Conservation (phyloP, 306 rosid species). For the Begonia fuchsioides region DNA sequence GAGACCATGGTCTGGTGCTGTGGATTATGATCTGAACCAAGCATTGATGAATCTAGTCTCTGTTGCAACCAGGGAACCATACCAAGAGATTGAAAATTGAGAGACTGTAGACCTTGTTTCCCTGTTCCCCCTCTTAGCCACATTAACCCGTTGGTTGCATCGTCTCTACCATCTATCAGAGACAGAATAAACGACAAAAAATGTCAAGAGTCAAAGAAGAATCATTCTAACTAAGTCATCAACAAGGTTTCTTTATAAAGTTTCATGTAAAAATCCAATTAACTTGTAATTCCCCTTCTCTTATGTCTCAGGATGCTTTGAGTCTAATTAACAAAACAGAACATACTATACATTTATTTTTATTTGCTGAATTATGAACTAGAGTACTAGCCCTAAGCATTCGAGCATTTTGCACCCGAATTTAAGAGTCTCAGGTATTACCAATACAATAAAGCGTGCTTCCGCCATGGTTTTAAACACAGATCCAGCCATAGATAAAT, state of each 20-base stretch:
- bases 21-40: constrained; percentile 51
- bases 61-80: constrained; percentile 80
- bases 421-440: neutral
- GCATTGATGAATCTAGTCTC: constrained; percentile 46
- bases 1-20: constrained; percentile 76
- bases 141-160: constrained; percentile 57
- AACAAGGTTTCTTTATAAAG: too few species aligned
- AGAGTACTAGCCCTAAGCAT: neutral
- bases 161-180: constrained; percentile 61
- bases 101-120: constrained; percentile 47
- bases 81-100: constrained; percentile 55
- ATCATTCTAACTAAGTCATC: too few species aligned
- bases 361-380: neutral
- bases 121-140: constrained; percentile 63
- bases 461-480: too few species aligned
- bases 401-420: neutral
- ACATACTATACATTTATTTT: too few species aligned
- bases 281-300: too few species aligned
- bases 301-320: too few species aligned
- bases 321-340: too few species aligned
- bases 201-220: too few species aligned
- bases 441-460: too few species aligned
- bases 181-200: neutral
- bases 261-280: too few species aligned
- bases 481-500: too few species aligned